These are phyloP conservation scores for Quercus lobata DNA, from an alignment of 331 rosid species.

Conservation along the genomic window DNA sequence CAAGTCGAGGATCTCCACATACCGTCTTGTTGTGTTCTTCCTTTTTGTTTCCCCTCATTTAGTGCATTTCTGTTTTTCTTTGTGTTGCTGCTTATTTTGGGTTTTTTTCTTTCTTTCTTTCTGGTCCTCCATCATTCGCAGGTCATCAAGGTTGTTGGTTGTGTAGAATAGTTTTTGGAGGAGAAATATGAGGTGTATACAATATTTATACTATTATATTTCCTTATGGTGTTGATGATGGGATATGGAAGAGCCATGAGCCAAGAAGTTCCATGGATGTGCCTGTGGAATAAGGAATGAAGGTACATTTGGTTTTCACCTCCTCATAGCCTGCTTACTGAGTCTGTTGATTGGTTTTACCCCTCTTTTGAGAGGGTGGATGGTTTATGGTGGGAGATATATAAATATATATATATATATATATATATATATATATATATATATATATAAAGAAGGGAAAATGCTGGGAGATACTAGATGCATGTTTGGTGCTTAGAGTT, in stretches of 20 bases:
- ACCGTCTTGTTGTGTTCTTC: neutral
- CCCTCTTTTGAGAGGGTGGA: neutral
- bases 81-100: neutral
- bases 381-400: neutral
- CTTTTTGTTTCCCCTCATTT: neutral
- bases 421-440: neutral
- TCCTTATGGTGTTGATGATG: neutral
- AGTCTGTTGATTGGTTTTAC: too few species aligned
- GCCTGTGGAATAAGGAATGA: neutral
- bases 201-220: neutral
- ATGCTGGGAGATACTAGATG: neutral
- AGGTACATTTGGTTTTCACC: neutral
- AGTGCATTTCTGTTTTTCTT: neutral
- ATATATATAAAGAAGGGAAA: too few species aligned
- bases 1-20: neutral
- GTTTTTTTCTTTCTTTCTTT: neutral
- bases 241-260: neutral
- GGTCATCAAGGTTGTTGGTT: neutral
- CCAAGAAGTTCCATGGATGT: neutral
- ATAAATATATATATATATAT: neutral
- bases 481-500: neutral
- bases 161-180: neutral
- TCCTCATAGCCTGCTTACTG: neutral
- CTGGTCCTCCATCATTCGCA: neutral
- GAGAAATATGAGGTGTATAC: neutral